phyloP scores from a whole-genome alignment of 2,329 filamentous ascomycete genomes.

The Rhynchosporium secalis region DNA sequence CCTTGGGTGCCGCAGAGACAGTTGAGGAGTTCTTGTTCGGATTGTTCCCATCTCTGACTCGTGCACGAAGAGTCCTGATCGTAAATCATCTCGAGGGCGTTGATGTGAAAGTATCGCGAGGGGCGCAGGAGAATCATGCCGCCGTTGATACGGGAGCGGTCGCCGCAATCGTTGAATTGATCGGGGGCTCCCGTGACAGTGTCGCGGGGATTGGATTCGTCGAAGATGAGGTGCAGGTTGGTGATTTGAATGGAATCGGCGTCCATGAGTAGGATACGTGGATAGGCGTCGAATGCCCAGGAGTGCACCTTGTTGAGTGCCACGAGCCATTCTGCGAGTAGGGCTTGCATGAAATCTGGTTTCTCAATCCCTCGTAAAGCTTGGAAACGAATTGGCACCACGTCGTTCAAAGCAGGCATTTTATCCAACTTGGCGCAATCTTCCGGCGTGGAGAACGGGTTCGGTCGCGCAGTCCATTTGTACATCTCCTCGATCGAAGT shows the following conservation, averaged over 20 bases:
- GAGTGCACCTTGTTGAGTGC: conserved; percentile 21
- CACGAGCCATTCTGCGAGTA: conserved; percentile 10
- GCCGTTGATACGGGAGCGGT: conserved; percentile 16
- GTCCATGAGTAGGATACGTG: conserved; percentile 19
- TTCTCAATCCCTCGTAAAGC: conserved; percentile 14
- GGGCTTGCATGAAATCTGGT: conserved; percentile 17
- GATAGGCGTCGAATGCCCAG: conserved; percentile 21
- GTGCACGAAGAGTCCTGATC: conserved; percentile 15
- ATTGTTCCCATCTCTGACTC: conserved; percentile 14
- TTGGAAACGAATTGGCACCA: conserved; percentile 19
- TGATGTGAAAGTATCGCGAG: conserved; percentile 19
- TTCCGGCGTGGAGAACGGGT: conserved; percentile 10
- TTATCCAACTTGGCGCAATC: conserved; percentile 14
- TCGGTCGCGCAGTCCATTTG: conserved; percentile 14
- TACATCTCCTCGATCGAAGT: conserved; percentile 22
- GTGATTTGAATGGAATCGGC: conserved; percentile 19
- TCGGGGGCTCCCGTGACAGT: conserved; percentile 13
- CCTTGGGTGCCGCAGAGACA: conserved; percentile 16
- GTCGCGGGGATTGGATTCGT: conserved; percentile 1
- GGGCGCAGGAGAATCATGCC: conserved; percentile 18
- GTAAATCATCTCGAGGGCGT: conserved; percentile 18
- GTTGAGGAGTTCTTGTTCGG: conserved; percentile 21
- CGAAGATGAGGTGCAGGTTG: conserved; percentile 16
- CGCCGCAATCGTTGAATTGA: conserved; percentile 17
- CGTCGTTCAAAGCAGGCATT: conserved; percentile 3